Conservation (phyloP, 306 rosid genomes). For the Fragaria nilgerrensis region DNA sequence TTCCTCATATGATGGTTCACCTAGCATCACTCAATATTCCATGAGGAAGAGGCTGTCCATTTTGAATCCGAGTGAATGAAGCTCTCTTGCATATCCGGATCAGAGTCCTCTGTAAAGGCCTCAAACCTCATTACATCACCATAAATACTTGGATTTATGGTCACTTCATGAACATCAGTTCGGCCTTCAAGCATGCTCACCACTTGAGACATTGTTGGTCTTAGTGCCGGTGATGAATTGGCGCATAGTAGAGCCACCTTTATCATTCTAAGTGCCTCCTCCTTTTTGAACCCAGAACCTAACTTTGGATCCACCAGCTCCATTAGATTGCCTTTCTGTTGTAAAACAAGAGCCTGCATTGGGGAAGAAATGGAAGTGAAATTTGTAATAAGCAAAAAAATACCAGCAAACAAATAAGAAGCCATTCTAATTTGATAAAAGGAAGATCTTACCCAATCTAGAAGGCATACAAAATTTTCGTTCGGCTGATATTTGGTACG, state of each 20-base stretch:
- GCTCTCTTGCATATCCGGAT: not conserved
- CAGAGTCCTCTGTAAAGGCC: constrained; percentile 33
- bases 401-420: too few relatives aligned
- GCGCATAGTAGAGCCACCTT: constrained; percentile 55
- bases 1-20: too few relatives aligned
- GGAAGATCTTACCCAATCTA: too few relatives aligned
- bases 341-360: constrained; percentile 29
- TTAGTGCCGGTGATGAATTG: constrained; percentile 36
- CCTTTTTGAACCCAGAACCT: constrained; percentile 36
- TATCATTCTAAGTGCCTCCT: constrained; percentile 36
- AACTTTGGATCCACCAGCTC: constrained; percentile 53
- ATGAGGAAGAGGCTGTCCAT: constrained; percentile 12
- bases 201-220: constrained; percentile 60
- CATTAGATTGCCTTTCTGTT: constrained; percentile 28
- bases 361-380: too few relatives aligned
- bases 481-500: constrained; percentile 32
- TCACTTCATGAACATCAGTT: constrained; percentile 33
- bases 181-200: constrained; percentile 64
- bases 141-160: constrained; percentile 21
- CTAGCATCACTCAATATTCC: not conserved
- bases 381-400: too few relatives aligned
- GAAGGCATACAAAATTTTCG: constrained; percentile 54
- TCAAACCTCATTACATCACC: constrained; percentile 40
- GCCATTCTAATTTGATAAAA: too few relatives aligned
- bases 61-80: not conserved